Evolutionary conservation across 805 yeast species (phyloP).

Genomic region (Lachancea quebecensis): DNA sequence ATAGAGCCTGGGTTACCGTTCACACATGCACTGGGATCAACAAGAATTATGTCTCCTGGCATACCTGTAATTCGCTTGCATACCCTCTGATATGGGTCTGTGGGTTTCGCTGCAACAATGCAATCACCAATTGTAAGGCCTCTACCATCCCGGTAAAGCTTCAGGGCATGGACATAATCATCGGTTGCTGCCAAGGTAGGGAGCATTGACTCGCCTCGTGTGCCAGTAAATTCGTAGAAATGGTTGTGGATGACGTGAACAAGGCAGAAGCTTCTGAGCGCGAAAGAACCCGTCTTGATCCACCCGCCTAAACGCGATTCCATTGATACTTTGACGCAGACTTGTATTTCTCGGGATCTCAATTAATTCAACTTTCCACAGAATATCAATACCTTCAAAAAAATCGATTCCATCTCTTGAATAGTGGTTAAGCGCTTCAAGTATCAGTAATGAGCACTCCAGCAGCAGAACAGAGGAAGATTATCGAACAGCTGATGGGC

Average conservation of each 20-base stretch:
- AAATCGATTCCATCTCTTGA: too few relatives aligned
- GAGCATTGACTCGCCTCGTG: conserved; percentile 92
- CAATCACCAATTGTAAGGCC: conserved; percentile 76
- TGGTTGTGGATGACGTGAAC: conserved; percentile 62
- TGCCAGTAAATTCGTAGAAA: conserved; percentile 68
- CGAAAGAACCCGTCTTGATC: conserved; percentile 38
- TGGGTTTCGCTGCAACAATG: conserved; percentile 83
- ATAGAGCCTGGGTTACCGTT: conserved; percentile 26
- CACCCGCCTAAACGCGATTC: conserved; percentile 5
- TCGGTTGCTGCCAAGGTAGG: conserved; percentile 73
- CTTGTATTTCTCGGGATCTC: too few relatives aligned
- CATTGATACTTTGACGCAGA: neutral
- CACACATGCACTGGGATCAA: conserved; percentile 61
- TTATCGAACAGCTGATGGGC: conserved; percentile 79
- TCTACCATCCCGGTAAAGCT: conserved; percentile 55
- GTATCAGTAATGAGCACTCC: conserved; percentile 37
- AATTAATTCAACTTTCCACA: too few relatives aligned
- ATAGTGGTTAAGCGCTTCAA: too few relatives aligned
- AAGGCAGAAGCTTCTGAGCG: conserved; percentile 53
- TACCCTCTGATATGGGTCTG: conserved; percentile 75
- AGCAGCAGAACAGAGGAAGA: conserved; percentile 64
- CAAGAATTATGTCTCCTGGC: conserved; percentile 83
- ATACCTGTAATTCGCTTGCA: conserved; percentile 92
- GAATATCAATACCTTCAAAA: too few relatives aligned
- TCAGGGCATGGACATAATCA: conserved; percentile 76